These are phyloP conservation scores for Mycena latifolia DNA, from an alignment of 768 basidiomycete species.

Conservation along the genomic window DNA sequence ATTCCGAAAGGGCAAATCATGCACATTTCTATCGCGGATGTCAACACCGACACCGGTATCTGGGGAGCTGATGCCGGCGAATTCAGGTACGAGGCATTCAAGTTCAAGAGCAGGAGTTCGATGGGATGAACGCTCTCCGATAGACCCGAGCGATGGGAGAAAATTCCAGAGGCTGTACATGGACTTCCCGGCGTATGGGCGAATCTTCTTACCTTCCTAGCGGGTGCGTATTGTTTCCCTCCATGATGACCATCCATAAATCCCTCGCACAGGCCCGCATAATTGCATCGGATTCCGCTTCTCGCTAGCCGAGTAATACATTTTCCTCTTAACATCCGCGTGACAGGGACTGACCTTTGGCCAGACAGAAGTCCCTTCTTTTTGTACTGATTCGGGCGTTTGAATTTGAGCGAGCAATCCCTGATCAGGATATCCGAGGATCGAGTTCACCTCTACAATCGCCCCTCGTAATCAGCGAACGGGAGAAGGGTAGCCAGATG, in stretches of 20 bases:
- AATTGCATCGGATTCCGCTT: conserved; percentile 57
- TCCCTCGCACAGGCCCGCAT: conserved; percentile 37
- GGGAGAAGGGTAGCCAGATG: conserved; percentile 19
- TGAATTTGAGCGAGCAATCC: conserved; percentile 46
- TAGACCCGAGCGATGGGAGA: not conserved
- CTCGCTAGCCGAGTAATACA: conserved; percentile 43
- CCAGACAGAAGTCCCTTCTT: conserved; percentile 47
- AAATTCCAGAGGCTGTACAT: not conserved
- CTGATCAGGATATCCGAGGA: conserved; percentile 38
- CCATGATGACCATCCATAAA: not conserved
- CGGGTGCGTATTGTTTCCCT: not conserved
- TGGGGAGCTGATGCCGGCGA: conserved; percentile 46
- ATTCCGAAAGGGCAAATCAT: conserved; percentile 44
- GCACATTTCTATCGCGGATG: conserved; percentile 42
- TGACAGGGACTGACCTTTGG: not conserved
- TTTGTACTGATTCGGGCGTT: conserved; percentile 50
- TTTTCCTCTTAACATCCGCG: not conserved
- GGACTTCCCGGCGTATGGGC: not conserved
- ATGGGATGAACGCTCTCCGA: no score
- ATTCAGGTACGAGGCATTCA: conserved; percentile 43
- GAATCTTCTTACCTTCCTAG: conserved; percentile 4
- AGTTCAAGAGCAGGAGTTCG: no score
- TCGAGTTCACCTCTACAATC: not conserved
- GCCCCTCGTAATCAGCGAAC: not conserved
- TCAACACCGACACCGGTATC: conserved; percentile 38